Conservation (phyloP, 1,284 basidiomycete species). For the Polyporus tsugae region DNA sequence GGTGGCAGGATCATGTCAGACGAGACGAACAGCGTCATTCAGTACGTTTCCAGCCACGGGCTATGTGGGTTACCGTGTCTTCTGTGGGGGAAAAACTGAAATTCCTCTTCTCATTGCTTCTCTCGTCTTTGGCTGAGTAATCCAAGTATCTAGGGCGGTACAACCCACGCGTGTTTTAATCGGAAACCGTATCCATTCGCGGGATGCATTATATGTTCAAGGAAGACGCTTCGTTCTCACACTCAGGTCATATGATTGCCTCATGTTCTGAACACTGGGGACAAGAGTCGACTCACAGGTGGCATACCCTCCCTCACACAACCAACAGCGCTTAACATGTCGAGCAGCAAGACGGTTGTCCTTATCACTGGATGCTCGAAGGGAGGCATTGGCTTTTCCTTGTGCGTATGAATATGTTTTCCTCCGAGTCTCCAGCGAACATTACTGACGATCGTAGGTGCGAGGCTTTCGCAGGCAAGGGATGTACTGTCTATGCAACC, state of each 20-base stretch:
- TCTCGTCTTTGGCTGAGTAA: too few species aligned
- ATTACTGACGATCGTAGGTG: slow-evolving; percentile 34
- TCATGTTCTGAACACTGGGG: not conserved
- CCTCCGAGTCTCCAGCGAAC: not conserved
- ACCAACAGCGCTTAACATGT: slow-evolving; percentile 15
- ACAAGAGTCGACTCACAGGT: not conserved
- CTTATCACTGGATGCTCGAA: slow-evolving; percentile 74
- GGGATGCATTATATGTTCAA: not conserved
- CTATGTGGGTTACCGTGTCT: not conserved
- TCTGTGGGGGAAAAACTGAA: not conserved
- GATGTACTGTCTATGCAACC: slow-evolving; percentile 49
- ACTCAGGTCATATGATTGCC: not conserved
- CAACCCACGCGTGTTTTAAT: not conserved
- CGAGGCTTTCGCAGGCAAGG: slow-evolving; percentile 42
- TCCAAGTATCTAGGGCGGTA: not conserved
- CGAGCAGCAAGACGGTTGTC: slow-evolving; percentile 49
- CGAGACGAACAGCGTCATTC: slow-evolving; percentile 54
- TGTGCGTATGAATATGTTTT: not conserved
- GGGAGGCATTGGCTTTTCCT: slow-evolving; percentile 69
- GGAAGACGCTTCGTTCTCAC: not conserved
- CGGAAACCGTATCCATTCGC: not conserved
- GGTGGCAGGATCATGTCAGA: slow-evolving; percentile 45
- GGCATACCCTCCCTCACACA: not conserved
- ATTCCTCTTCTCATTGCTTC: not conserved
- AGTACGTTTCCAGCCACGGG: slow-evolving; percentile 44